Evolutionary conservation across 768 basidiomycete genomes (phyloP).

Genomic region (Coprinopsis cinerea): DNA sequence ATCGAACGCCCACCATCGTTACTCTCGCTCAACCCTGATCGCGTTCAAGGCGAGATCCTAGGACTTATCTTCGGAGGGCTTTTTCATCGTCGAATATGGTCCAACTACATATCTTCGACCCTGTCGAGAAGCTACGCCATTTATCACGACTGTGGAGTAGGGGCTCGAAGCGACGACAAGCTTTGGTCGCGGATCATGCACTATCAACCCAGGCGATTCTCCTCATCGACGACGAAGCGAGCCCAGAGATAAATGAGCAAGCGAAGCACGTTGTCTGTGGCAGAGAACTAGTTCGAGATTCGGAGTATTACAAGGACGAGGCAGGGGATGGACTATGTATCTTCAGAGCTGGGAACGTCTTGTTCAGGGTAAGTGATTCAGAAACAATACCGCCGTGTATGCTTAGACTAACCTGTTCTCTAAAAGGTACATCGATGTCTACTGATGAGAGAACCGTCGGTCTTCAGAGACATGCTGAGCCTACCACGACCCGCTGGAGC

Average conservation of each 20-base stretch:
- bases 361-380: slow-evolving; percentile 50
- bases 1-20: too few species aligned
- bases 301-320: slow-evolving; percentile 28
- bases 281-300: slow-evolving; percentile 15
- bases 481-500: slow-evolving; percentile 23
- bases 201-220: slow-evolving; percentile 3
- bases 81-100: slow-evolving; percentile 25
- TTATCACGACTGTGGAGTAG: slow-evolving; percentile 25
- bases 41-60: too few species aligned
- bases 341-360: slow-evolving; percentile 52
- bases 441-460: slow-evolving; percentile 35
- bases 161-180: slow-evolving; percentile 25
- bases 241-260: slow-evolving; percentile 1
- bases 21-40: too few species aligned
- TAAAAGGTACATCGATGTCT: slow-evolving; percentile 40
- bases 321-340: slow-evolving; percentile 47
- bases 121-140: slow-evolving; percentile 31
- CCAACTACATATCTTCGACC: slow-evolving; percentile 31
- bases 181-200: slow-evolving; percentile 13
- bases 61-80: too few species aligned
- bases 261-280: slow-evolving; percentile 8
- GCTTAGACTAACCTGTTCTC: slow-evolving; percentile 2
- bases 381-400: background rate
- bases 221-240: background rate
- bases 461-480: slow-evolving; percentile 36